Percentiles rank a stretch among this genome's conserved stretches.
These are phyloP conservation scores for Phyllostachys edulis DNA, from an alignment of 176 grass and related monocot genomes.

Conservation along the genomic window DNA sequence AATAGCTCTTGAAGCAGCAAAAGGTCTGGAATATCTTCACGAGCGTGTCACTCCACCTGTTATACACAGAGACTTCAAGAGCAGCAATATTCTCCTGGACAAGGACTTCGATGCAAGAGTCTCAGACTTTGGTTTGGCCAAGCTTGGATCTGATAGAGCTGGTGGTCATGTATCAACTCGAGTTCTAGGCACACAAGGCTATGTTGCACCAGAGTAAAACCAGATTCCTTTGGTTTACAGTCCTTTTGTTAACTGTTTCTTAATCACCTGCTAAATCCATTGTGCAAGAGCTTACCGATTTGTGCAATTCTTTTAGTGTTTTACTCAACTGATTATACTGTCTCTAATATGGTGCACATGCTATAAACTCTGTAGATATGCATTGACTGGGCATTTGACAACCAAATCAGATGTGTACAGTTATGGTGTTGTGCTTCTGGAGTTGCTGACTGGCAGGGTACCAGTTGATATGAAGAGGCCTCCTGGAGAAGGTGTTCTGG, in stretches of 20 bases:
- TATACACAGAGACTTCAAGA: conserved; percentile 98
- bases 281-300: not conserved
- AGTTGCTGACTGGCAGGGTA: conserved; percentile 90
- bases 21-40: conserved; percentile 96
- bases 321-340: not conserved
- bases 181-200: conserved; percentile 93
- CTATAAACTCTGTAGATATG: conserved; percentile 61
- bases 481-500: conserved; percentile 84
- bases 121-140: conserved; percentile 97
- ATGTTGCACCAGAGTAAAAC: conserved; percentile 93
- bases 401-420: conserved; percentile 99
- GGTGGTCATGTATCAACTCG: conserved; percentile 95
- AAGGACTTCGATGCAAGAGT: conserved; percentile 87
- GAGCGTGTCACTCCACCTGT: conserved; percentile 83
- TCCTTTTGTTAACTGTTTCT: conserved; percentile 10
- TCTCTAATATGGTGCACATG: conserved; percentile 23
- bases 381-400: conserved; percentile 91
- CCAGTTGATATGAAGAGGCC: conserved; percentile 94
- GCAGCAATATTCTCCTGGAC: conserved; percentile 97
- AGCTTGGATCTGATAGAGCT: conserved; percentile 91
- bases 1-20: conserved; percentile 96
- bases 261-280: not conserved
- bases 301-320: conserved; percentile 12
- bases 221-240: conserved; percentile 9
- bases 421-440: conserved; percentile 91